Base-by-base conservation (phyloP, 225 moss, liverwort and hornwort species). In the Bryum argenteum region DNA sequence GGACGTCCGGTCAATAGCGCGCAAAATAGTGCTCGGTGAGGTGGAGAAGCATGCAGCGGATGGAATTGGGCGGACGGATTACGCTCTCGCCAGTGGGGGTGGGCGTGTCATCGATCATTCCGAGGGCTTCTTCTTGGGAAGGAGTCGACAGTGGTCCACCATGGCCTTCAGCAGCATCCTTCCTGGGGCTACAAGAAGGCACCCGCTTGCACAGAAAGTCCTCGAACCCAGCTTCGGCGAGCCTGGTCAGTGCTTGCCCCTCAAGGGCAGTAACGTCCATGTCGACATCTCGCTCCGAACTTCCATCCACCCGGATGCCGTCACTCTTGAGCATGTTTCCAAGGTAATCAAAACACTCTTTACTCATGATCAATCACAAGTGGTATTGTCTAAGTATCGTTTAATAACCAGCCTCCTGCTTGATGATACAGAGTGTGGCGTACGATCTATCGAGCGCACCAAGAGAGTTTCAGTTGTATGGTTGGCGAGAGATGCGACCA, bases 161-260 rank as follows among this genome's bases (percentile, higher is more conserved):
- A 38, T 92, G 76, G 79, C 84, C 42, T 71, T 92, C 28, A 80
- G 80, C 66, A 80, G 81, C 78, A 78, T 93, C 19, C 78, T 96
- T 74, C 93, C 87, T 43, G 97, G 94, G 51, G 72, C 87, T 20
- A 80, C 82, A 24, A 79, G 83, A 74, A 83, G 72, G 77, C 90
- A 92, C 45, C 78, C 89, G 40, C 66, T 89, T 19, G 90, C 92
- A 3, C 81, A 84, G 60, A 97, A 91, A 74, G 78, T 97, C 10
- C 75, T 97, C 26, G 87, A 94, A 74, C 94, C 91, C 39, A 97
- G 97, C 73, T 91, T 94, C 70, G 97, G 97, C 22, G 92, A 97
- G 65, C 97, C 97, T 16, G 97, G 97, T 13, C 89, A 92, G 74
- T 97, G 97, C 77, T 67, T 97, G 38, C 97, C 97, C 66, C 70